phyloP scores from a whole-genome alignment of 2,329 filamentous ascomycete species.

The Ilyonectria destructans region DNA sequence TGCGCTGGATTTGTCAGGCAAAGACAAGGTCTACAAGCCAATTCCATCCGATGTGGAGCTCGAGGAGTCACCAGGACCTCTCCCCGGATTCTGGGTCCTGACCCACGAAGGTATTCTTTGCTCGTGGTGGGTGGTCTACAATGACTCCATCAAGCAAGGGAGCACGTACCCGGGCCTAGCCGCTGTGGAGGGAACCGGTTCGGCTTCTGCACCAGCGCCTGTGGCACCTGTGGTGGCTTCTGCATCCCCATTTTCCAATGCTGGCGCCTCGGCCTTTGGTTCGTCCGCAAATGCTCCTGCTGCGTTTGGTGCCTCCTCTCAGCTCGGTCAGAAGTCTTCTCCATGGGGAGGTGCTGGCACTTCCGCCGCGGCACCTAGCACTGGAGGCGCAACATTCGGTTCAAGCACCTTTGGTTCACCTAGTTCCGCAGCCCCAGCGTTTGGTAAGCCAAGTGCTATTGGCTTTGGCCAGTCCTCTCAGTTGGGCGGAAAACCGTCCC shows the following conservation, averaged over 20 bases:
- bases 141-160: constrained; percentile 84
- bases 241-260: constrained; percentile 52
- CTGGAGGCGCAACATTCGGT: constrained; percentile 61
- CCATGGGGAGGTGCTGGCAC: constrained; percentile 64
- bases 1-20: constrained; percentile 87
- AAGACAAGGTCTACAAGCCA: constrained; percentile 83
- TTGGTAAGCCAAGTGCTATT: constrained; percentile 65
- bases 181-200: constrained; percentile 58
- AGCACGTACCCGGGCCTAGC: constrained; percentile 82
- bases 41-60: constrained; percentile 85
- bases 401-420: constrained; percentile 61
- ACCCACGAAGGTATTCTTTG: constrained; percentile 91
- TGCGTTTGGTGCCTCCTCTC: constrained; percentile 65
- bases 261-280: constrained; percentile 60
- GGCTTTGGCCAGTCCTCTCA: constrained; percentile 70
- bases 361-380: constrained; percentile 50
- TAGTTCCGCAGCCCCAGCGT: constrained; percentile 60
- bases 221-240: constrained; percentile 50
- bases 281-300: constrained; percentile 56
- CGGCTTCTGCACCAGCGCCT: constrained; percentile 48
- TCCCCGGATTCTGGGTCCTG: constrained; percentile 88
- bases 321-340: constrained; percentile 67
- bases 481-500: constrained; percentile 66
- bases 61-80: constrained; percentile 82
- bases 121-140: constrained; percentile 94